Evolutionary conservation across 108 stramenopile genomes (phyloP), one percentile per base, ranked within the genome.

Genomic region (Poteriospumella lacustris): DNA sequence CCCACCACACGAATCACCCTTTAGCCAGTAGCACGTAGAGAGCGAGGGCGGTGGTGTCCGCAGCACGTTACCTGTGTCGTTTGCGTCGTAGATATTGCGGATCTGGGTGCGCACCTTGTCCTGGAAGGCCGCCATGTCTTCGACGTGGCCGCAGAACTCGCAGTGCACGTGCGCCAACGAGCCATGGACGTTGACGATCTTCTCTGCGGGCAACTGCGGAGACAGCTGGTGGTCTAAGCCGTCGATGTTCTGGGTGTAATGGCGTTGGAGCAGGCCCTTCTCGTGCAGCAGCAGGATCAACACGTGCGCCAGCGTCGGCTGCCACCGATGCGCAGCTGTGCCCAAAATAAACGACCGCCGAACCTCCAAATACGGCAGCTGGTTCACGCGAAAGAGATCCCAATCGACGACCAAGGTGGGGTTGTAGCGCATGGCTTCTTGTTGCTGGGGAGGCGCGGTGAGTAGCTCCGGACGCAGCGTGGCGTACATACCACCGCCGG

Each of bases 241-340:
- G 81, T 93, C 92, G 79, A 93, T 93, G 75, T 93, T 93, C 82
- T 93, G 92, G 38, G 91, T 91, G 72, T 89, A 91, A 3, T 88
- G 62, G 42, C 90, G 78, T 26, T 85, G 89, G 42, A 92, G 76
- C 70, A 89, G 89, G 1, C 85, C 83, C 77, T 89, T 88, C 19
- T 80, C 78, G 41, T 92, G 90, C 28, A 93, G 76, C 34, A 91
- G 75, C 75, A 90, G 87, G 59, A 91, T 84, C 72, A 95, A 95
- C 58, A 90, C 86, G 87, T 95, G 94, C 0, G 90, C 87, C 52
- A 92, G 58, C 0, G 92, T 92, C 2, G 92, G 85, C 64, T 91
- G 89, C 91, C 91, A 93, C 39, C 43, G 60, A 62, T 64, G 56
- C 85, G 82, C 34, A 0, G 81, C 76, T 0, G 89, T 89, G 3